A percentile compares a stretch with the other conserved stretches of the same genome.
Evolutionary conservation across 2,329 filamentous ascomycete genomes (phyloP).

Genomic region (Pestalotiopsis sp.): DNA sequence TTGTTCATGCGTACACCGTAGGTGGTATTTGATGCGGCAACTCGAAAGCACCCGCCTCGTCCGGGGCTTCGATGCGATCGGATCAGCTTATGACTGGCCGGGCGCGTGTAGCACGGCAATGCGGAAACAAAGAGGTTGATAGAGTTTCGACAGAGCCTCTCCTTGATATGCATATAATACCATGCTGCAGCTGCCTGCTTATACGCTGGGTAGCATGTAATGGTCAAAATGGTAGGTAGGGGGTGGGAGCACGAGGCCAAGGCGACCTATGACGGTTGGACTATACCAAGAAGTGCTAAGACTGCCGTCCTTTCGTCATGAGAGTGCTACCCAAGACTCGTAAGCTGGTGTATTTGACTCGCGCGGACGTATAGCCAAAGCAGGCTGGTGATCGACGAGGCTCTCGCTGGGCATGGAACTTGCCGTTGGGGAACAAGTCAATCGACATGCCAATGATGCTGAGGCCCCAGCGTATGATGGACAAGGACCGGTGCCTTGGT

Average conservation of each 20-base stretch:
- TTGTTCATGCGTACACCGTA: not conserved
- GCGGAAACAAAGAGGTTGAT: not conserved
- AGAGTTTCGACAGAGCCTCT: not conserved
- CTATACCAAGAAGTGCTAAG: not conserved
- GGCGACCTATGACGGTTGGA: not conserved
- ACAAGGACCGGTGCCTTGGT: not conserved
- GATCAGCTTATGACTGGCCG: not conserved
- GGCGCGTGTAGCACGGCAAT: not conserved
- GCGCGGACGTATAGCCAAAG: slow-evolving; percentile 5
- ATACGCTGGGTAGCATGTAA: no score
- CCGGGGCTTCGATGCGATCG: not conserved
- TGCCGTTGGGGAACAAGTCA: not conserved
- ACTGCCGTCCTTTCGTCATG: not conserved
- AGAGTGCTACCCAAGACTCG: not conserved
- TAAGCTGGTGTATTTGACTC: not conserved
- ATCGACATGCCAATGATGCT: not conserved
- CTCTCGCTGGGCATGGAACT: slow-evolving; percentile 4
- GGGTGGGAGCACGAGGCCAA: no score
- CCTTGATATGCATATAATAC: not conserved
- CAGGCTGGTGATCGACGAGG: slow-evolving; percentile 11
- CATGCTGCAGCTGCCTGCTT: no score
- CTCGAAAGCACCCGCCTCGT: not conserved
- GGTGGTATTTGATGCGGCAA: not conserved
- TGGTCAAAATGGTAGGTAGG: no score
- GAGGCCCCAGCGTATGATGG: not conserved